Evolutionary conservation across 768 basidiomycete genomes (phyloP).

Genomic region (Termitomyces sp.): DNA sequence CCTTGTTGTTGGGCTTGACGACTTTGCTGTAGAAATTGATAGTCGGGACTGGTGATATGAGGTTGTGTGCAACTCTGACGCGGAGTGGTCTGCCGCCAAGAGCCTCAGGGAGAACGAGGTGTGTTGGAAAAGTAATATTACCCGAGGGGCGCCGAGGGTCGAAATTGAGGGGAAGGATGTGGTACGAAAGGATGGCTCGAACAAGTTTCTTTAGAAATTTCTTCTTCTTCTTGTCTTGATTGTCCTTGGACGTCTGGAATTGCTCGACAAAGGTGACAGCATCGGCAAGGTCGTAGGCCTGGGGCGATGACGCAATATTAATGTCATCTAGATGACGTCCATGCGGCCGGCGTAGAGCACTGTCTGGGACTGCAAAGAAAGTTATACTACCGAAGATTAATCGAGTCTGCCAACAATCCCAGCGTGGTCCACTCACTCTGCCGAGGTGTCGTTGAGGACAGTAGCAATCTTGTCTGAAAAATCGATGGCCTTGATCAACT

Average conservation of each 20-base stretch:
- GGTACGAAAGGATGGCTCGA: slow-evolving; percentile 52
- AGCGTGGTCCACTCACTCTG: slow-evolving; percentile 3
- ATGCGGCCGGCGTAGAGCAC: slow-evolving; percentile 30
- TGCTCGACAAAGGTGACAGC: slow-evolving; percentile 23
- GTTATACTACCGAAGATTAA: slow-evolving; percentile 35
- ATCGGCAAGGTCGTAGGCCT: slow-evolving; percentile 17
- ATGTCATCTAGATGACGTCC: background rate
- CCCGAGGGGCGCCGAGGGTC: slow-evolving; percentile 37
- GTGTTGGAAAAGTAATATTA: slow-evolving; percentile 53
- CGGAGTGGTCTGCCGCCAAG: slow-evolving; percentile 44
- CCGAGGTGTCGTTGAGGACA: slow-evolving; percentile 16
- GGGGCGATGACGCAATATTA: slow-evolving; percentile 6
- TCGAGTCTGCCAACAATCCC: too few species aligned
- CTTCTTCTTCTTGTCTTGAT: slow-evolving; percentile 43
- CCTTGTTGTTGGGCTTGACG: slow-evolving; percentile 34
- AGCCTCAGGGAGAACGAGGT: slow-evolving; percentile 37
- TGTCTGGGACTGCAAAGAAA: slow-evolving; percentile 50
- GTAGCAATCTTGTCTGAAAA: slow-evolving; percentile 18
- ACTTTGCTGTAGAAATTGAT: slow-evolving; percentile 51
- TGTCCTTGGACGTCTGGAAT: slow-evolving; percentile 33
- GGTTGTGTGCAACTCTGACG: slow-evolving; percentile 31
- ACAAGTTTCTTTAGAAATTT: slow-evolving; percentile 55
- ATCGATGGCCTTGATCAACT: slow-evolving; percentile 21
- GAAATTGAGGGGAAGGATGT: slow-evolving; percentile 42
- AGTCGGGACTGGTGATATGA: slow-evolving; percentile 29